phyloP scores from a whole-genome alignment of 176 grass and related monocot species.

The Coix lacrymajobi region DNA sequence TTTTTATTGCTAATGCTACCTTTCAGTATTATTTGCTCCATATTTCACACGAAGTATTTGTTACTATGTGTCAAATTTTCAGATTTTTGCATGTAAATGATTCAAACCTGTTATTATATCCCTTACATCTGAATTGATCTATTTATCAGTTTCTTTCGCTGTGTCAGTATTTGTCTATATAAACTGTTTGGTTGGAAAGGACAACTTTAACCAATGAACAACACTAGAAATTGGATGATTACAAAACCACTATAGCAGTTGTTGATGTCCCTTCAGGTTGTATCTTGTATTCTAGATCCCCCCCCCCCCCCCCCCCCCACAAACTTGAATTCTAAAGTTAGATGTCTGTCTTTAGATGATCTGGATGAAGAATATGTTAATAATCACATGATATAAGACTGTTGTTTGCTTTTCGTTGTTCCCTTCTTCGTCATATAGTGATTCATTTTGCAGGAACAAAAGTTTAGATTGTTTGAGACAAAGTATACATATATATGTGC shows the following conservation, averaged over 20 bases:
- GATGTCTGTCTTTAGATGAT: not conserved
- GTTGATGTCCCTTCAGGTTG: not conserved
- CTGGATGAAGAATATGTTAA: not conserved
- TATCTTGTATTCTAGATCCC: not conserved
- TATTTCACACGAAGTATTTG: not conserved
- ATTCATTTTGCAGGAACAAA: no score
- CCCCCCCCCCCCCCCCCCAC: no score
- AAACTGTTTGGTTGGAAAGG: constrained; percentile 3
- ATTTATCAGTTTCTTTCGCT: constrained; percentile 4
- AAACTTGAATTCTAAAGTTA: not conserved
- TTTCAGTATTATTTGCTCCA: not conserved
- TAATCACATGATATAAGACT: not conserved
- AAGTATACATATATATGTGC: no score
- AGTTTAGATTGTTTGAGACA: no score
- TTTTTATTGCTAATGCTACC: not conserved
- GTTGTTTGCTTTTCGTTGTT: not conserved
- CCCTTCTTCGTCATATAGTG: not conserved
- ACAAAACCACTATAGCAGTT: not conserved
- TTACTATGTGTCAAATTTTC: not conserved
- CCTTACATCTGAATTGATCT: not conserved
- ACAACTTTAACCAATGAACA: not conserved
- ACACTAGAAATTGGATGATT: not conserved
- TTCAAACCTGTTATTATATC: not conserved
- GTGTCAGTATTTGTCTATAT: constrained; percentile 2
- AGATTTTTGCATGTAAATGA: not conserved